Evolutionary conservation across 2,329 filamentous ascomycete genomes (phyloP).

Genomic region (Botrytis deweyae): DNA sequence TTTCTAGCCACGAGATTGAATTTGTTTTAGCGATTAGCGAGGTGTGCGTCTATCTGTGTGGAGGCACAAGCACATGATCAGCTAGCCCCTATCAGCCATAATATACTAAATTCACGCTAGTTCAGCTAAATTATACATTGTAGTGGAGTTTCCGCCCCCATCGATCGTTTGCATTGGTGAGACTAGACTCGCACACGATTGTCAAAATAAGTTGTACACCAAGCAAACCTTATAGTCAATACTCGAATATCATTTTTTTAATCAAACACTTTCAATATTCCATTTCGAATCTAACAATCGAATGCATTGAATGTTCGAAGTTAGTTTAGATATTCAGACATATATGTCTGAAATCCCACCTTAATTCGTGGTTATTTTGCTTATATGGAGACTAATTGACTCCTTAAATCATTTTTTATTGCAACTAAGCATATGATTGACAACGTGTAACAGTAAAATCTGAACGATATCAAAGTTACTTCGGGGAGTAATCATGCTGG

Average conservation of each 20-base stretch:
- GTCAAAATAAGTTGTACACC: background rate
- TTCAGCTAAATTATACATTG: background rate
- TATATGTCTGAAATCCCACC: background rate
- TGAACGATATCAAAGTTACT: background rate
- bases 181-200: background rate
- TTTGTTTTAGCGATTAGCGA: background rate
- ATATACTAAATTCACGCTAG: background rate
- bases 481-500: background rate
- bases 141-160: background rate
- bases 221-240: background rate
- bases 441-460: no score
- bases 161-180: background rate
- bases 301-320: background rate
- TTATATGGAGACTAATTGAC: background rate
- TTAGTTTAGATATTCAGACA: background rate
- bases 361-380: background rate
- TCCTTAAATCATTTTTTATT: background rate
- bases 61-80: background rate
- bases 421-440: background rate
- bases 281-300: background rate
- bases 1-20: background rate
- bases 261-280: background rate
- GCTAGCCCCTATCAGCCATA: background rate
- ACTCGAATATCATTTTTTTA: background rate
- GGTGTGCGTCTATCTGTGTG: background rate